Conservation (phyloP, 1,284 basidiomycete genomes). For the Sporisorium scitamineum region DNA sequence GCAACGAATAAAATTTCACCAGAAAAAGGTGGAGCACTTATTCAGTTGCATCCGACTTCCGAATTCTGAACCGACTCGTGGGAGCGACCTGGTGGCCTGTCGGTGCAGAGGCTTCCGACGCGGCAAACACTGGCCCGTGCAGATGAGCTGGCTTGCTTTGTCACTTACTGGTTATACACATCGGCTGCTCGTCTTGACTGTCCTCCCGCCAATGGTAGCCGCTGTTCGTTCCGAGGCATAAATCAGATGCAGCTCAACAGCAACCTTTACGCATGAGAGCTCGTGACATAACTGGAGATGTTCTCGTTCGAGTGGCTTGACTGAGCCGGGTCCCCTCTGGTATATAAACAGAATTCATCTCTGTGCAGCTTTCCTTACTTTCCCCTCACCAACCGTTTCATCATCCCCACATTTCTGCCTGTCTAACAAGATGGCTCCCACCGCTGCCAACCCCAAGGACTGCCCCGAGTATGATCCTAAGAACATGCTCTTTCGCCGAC, state of each 20-base stretch:
- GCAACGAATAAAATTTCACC: background rate
- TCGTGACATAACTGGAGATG: background rate
- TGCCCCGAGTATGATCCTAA: constrained; percentile 60
- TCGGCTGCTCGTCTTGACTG: too few relatives aligned
- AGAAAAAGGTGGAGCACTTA: constrained; percentile 11
- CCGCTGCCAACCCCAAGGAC: constrained; percentile 52
- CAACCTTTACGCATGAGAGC: background rate
- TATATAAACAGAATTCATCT: background rate
- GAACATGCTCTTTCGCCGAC: constrained; percentile 61
- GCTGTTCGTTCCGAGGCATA: constrained; percentile 14
- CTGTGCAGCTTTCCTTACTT: background rate
- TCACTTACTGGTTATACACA: constrained; percentile 14
- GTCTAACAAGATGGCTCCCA: constrained; percentile 41
- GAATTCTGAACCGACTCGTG: background rate
- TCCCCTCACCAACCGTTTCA: background rate
- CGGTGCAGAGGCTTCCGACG: constrained; percentile 27
- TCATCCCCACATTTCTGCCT: background rate
- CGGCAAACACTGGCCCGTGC: constrained; percentile 22
- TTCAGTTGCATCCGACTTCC: constrained; percentile 13
- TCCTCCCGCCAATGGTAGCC: background rate
- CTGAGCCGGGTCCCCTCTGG: constrained; percentile 2
- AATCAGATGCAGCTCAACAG: background rate
- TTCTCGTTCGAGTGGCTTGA: background rate
- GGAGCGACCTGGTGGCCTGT: background rate
- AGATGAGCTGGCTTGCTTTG: background rate